These are phyloP conservation scores for Chaetoceros muelleri DNA, from an alignment of 108 stramenopile species.

Conservation along the genomic window DNA sequence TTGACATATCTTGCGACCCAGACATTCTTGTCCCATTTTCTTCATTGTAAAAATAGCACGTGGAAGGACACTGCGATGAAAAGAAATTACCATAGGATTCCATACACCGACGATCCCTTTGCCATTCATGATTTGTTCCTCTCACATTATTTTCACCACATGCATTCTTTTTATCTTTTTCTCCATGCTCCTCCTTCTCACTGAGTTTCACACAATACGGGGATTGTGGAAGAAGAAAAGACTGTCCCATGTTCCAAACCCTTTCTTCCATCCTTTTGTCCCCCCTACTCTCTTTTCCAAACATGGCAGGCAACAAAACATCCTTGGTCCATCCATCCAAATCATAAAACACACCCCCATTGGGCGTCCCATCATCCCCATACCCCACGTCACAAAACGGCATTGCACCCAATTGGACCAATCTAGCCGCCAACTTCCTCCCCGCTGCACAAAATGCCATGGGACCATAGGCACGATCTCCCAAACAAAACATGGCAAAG, in stretches of 20 bases:
- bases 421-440: conserved; percentile 63
- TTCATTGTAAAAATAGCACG: conserved; percentile 47
- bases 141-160: background rate
- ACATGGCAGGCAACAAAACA: conserved; percentile 19
- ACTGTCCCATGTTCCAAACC: no score
- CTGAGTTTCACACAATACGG: background rate
- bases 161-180: background rate
- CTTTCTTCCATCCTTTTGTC: background rate
- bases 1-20: background rate
- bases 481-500: conserved; percentile 70
- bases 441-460: conserved; percentile 75
- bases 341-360: conserved; percentile 74
- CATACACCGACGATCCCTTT: conserved; percentile 11
- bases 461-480: conserved; percentile 79
- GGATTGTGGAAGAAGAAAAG: background rate
- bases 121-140: conserved; percentile 30
- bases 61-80: conserved; percentile 34
- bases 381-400: conserved; percentile 57
- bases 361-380: conserved; percentile 73
- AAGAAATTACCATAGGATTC: conserved; percentile 48
- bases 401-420: conserved; percentile 59
- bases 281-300: background rate
- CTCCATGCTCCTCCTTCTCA: background rate
- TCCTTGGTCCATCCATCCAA: conserved; percentile 65
- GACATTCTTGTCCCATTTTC: background rate